Conservation (phyloP, 208 protist species). For the Crithidia sp. region DNA sequence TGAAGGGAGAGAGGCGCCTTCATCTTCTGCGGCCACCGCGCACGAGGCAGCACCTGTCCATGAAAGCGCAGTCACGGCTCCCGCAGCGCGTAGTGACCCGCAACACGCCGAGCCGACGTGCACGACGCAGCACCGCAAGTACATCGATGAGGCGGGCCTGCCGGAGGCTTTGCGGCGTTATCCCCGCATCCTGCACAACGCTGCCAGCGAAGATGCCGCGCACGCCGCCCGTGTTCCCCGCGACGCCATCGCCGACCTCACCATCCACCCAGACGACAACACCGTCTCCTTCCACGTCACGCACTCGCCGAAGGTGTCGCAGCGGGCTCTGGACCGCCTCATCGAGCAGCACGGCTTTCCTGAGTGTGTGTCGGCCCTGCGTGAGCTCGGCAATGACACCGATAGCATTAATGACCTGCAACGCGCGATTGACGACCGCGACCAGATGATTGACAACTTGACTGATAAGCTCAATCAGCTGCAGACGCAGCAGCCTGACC, state of each 20-base stretch:
- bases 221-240: background rate
- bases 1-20: no score
- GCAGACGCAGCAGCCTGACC: background rate
- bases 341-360: background rate
- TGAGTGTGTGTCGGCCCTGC: background rate
- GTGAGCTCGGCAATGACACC: background rate
- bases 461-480: background rate
- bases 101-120: background rate
- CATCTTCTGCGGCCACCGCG: no score
- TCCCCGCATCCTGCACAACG: conserved; percentile 6
- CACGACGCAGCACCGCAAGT: conserved; percentile 12
- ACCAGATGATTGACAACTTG: background rate
- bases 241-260: background rate
- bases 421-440: background rate
- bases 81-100: no score
- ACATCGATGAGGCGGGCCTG: background rate
- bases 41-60: no score
- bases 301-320: background rate
- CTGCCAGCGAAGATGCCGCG: conserved; percentile 4
- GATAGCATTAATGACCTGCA: no score
- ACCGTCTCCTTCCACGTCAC: conserved; percentile 1
- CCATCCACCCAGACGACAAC: background rate
- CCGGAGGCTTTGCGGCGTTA: background rate
- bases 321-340: background rate
- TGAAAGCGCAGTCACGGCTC: no score